phyloP scores from a whole-genome alignment of 2,329 filamentous ascomycete species.

The Epichloe amarillans region DNA sequence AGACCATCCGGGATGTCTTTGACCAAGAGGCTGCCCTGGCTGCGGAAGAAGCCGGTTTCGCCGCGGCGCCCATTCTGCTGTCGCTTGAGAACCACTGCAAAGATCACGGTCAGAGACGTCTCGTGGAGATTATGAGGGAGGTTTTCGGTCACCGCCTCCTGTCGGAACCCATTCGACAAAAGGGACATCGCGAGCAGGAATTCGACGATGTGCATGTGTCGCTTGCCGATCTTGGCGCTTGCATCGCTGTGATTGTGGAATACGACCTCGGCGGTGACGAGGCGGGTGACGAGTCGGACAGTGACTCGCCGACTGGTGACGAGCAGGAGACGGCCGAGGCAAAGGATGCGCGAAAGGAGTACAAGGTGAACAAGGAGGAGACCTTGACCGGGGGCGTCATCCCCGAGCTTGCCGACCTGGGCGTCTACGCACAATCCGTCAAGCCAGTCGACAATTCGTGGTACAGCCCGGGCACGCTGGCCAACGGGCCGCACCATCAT shows the following conservation, averaged over 20 bases:
- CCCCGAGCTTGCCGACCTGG: constrained; percentile 50
- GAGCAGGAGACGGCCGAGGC: constrained; percentile 30
- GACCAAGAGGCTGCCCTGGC: constrained; percentile 41
- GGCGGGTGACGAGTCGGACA: constrained; percentile 12
- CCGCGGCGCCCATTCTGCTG: constrained; percentile 45
- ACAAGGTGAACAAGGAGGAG: constrained; percentile 40
- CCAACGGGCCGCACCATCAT: constrained; percentile 49
- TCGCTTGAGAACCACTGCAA: constrained; percentile 57
- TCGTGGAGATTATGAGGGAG: constrained; percentile 53
- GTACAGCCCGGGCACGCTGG: constrained; percentile 36
- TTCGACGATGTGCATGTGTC: constrained; percentile 39
- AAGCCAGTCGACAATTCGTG: constrained; percentile 54
- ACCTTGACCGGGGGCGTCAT: constrained; percentile 40
- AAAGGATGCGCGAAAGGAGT: constrained; percentile 33
- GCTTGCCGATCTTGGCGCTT: constrained; percentile 45
- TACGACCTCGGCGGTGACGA: constrained; percentile 40
- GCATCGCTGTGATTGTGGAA: constrained; percentile 55
- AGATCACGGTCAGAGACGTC: constrained; percentile 42
- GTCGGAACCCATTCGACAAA: constrained; percentile 40
- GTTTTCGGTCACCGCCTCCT: constrained; percentile 48
- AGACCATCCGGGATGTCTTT: constrained; percentile 48
- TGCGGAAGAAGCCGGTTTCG: constrained; percentile 19
- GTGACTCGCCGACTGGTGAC: constrained; percentile 20
- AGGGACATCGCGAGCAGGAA: constrained; percentile 41
- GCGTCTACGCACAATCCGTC: constrained; percentile 57